These are phyloP conservation scores for Backusella mclennaniae DNA, from an alignment of 192 early-diverging fungal genomes.

Conservation along the genomic window DNA sequence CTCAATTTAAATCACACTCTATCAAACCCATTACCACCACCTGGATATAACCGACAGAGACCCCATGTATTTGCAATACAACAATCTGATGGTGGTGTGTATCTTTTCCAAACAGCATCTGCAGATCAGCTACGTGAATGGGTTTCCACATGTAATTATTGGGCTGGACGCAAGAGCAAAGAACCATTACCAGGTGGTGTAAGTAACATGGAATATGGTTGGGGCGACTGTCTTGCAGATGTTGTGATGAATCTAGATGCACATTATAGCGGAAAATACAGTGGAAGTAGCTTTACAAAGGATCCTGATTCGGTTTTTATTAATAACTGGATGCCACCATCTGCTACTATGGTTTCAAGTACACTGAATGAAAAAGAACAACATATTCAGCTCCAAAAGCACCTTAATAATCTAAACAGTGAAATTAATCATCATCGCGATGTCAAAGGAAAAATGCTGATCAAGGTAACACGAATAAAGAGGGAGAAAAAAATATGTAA, in stretches of 20 bases:
- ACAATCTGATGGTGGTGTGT: slow-evolving; percentile 74
- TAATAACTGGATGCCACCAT: slow-evolving; percentile 49
- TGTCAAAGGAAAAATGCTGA: slow-evolving; percentile 40
- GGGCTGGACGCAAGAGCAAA: slow-evolving; percentile 90
- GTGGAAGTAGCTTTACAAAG: neutral
- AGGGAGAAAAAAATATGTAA: neutral
- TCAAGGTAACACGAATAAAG: slow-evolving; percentile 13
- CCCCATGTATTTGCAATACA: slow-evolving; percentile 86
- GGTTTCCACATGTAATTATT: slow-evolving; percentile 89
- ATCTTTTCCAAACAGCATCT: slow-evolving; percentile 80
- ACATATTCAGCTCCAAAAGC: slow-evolving; percentile 56
- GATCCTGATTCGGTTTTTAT: slow-evolving; percentile 38
- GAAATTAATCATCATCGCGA: slow-evolving; percentile 69
- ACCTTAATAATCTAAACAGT: slow-evolving; percentile 58
- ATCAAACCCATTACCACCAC: slow-evolving; percentile 78
- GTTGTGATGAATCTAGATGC: slow-evolving; percentile 19
- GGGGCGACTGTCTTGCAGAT: slow-evolving; percentile 57
- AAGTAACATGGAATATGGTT: slow-evolving; percentile 92
- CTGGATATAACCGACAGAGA: slow-evolving; percentile 74
- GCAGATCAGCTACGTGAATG: slow-evolving; percentile 71
- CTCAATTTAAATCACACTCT: slow-evolving; percentile 76
- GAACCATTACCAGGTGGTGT: slow-evolving; percentile 85
- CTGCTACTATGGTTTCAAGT: slow-evolving; percentile 40
- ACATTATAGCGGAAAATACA: neutral
- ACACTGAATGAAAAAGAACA: slow-evolving; percentile 43